phyloP scores from a whole-genome alignment of 192 early-diverging fungal genomes.

The Linnemannia zychae region DNA sequence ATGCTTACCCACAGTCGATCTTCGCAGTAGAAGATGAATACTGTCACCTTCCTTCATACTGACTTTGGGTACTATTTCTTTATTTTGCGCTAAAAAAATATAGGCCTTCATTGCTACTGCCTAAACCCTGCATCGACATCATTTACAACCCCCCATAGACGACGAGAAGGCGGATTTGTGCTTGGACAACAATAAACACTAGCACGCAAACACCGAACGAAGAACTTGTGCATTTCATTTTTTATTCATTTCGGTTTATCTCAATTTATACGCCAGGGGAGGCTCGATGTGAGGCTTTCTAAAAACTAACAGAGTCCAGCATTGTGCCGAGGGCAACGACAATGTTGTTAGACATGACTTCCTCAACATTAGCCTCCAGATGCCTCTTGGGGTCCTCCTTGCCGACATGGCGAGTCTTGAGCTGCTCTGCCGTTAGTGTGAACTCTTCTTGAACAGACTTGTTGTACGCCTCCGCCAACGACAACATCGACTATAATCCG shows the following conservation, averaged over 20 bases:
- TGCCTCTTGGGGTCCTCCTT: conserved; percentile 99
- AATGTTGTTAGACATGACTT: conserved; percentile 96
- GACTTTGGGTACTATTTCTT: neutral
- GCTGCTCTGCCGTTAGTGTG: conserved; percentile 92
- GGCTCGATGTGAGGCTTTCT: conserved; percentile 6
- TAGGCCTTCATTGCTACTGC: conserved; percentile 52
- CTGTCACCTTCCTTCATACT: too few species aligned
- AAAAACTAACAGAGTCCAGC: conserved; percentile 83
- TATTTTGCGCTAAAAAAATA: neutral
- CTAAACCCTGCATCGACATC: conserved; percentile 6
- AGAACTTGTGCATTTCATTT: too few species aligned
- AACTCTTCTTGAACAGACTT: conserved; percentile 99
- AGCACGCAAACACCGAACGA: neutral
- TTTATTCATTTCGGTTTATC: neutral
- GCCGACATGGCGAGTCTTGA: conserved; percentile 99
- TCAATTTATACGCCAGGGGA: neutral
- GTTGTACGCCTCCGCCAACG: conserved; percentile 93
- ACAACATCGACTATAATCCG: conserved; percentile 80
- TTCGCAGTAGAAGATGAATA: too few species aligned
- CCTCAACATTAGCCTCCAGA: conserved; percentile 93
- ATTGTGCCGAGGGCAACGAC: conserved; percentile 95
- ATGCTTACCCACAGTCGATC: neutral
- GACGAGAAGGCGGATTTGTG: neutral
- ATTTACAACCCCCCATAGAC: neutral
- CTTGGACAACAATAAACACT: neutral